A percentile compares a stretch with the other conserved stretches of the same genome.
Evolutionary conservation across 2,329 filamentous ascomycete genomes (phyloP).

Genomic region (Cladosporium sphaerospermum): DNA sequence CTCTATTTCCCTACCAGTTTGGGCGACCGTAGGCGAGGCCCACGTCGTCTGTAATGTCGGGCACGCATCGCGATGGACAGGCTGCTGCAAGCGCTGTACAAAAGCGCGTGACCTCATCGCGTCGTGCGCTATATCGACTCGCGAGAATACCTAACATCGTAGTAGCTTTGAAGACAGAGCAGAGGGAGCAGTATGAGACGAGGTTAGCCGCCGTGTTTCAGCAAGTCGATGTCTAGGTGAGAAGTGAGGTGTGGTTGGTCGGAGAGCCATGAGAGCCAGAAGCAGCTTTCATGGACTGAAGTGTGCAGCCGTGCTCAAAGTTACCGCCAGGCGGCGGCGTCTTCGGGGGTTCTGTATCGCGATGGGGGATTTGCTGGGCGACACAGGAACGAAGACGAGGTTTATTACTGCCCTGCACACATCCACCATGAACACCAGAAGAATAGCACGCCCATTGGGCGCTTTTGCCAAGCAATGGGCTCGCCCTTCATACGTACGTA

Average conservation of each 20-base stretch:
- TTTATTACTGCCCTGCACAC: slow-evolving; percentile 5
- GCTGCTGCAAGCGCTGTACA: slow-evolving; percentile 1
- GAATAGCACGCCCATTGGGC: slow-evolving; percentile 21
- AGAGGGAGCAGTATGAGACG: neutral
- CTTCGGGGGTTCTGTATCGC: slow-evolving; percentile 5
- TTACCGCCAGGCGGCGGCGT: slow-evolving; percentile 1
- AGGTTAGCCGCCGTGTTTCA: slow-evolving; percentile 3
- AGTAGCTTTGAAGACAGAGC: no score
- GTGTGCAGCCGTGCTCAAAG: neutral
- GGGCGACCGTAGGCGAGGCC: neutral
- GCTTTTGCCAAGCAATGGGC: slow-evolving; percentile 22
- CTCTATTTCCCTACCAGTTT: neutral
- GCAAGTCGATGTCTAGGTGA: neutral
- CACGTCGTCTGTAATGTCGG: neutral
- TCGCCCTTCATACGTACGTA: slow-evolving; percentile 25
- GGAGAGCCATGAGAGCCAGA: neutral
- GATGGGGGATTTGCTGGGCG: neutral
- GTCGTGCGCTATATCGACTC: neutral
- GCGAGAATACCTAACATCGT: neutral
- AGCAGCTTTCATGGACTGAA: neutral
- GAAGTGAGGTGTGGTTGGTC: slow-evolving; percentile 9
- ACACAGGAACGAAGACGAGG: neutral
- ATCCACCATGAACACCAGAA: slow-evolving; percentile 27
- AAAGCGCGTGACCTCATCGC: neutral
- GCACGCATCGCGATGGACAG: slow-evolving; percentile 1